phyloP scores from a whole-genome alignment of 2,329 filamentous ascomycete species.

The Neurospora sp. region DNA sequence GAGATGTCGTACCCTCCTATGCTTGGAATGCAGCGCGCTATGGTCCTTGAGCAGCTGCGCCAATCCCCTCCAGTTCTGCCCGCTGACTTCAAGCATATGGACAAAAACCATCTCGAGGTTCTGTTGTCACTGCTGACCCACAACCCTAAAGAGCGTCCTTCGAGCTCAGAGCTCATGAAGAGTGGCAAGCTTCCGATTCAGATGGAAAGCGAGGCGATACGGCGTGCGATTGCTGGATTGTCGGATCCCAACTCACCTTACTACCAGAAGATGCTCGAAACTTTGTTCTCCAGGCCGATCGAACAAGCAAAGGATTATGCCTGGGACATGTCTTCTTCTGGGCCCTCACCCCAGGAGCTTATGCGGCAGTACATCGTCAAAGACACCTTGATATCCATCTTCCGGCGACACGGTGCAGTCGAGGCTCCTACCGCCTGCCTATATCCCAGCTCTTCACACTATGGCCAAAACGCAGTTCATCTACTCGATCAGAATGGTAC shows the following conservation, averaged over 20 bases:
- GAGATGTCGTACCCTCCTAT: slow-evolving; percentile 78
- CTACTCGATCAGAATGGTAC: slow-evolving; percentile 75
- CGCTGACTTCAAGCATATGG: slow-evolving; percentile 55
- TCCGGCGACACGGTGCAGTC: slow-evolving; percentile 80
- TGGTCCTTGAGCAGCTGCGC: slow-evolving; percentile 58
- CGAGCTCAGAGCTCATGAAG: slow-evolving; percentile 69
- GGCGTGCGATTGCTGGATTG: slow-evolving; percentile 69
- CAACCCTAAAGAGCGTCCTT: slow-evolving; percentile 71
- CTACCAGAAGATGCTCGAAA: slow-evolving; percentile 81
- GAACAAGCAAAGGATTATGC: slow-evolving; percentile 73
- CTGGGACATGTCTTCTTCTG: slow-evolving; percentile 59
- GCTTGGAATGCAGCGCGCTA: slow-evolving; percentile 52
- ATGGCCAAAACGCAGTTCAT: slow-evolving; percentile 63
- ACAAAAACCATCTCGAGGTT: slow-evolving; percentile 69
- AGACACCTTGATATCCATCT: slow-evolving; percentile 64
- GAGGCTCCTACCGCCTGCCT: slow-evolving; percentile 65
- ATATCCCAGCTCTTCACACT: slow-evolving; percentile 75
- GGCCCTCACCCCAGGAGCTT: slow-evolving; percentile 46
- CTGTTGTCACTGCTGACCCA: slow-evolving; percentile 73
- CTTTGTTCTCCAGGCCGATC: slow-evolving; percentile 66
- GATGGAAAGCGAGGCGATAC: slow-evolving; percentile 85
- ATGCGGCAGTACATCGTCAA: slow-evolving; percentile 66
- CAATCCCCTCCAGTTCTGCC: slow-evolving; percentile 61
- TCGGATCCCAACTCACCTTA: slow-evolving; percentile 78
- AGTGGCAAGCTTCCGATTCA: slow-evolving; percentile 82